Base-by-base conservation (phyloP, 805 yeast genomes). In the Maudiozyma pseudohumilis region DNA sequence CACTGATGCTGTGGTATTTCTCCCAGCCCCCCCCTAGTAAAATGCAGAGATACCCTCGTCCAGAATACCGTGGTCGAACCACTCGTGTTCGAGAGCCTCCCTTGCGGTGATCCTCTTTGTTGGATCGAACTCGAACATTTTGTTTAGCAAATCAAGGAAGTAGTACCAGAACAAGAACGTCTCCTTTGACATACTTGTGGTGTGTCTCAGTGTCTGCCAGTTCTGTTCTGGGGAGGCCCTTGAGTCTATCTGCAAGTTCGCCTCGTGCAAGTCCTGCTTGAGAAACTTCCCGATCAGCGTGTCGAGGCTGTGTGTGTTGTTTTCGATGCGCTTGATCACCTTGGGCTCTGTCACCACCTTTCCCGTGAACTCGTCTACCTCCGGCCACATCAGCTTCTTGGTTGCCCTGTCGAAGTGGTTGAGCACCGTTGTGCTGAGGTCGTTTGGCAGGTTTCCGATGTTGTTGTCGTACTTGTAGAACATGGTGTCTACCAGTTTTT, bases 121-220 rank as follows among this genome's bases (percentile, higher is more conserved):
- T 1, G 95, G 94, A 52, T 84, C 85, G 49, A 78, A 79, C 21
- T 71, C 76, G 43, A 85, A 72, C 51, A 84, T 67, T 47, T 69
- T 70, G 42, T 69, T 72, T 44, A 83, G 63, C 47, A 85, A 65
- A 56, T 85, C 94, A 36, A 70, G 62, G 56, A 87, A 87, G 60
- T 72, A 72, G 66, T 74, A 81, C 96, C 96, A 88, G 59, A 86
- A 86, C 32, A 74, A 69, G 55, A 80, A 80, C 39, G 77, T 74
- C 31, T 80, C 81, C 57, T 66, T 56, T 61, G 77, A 66, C 49
- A 60, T 43, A 40, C 29, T 17, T 33, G 39, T 18, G 17, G 30
- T 10, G 13, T 18, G 21, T 36, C 44, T 48, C 10, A 55, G 42
- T 29, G 45, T 28, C 24, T 42, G 40, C 62, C 62, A 57, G 39